A percentile compares a stretch with the other conserved stretches of the same genome.
These are phyloP conservation scores for Fragaria nilgerrensis DNA, from an alignment of 306 rosid species.

Conservation along the genomic window DNA sequence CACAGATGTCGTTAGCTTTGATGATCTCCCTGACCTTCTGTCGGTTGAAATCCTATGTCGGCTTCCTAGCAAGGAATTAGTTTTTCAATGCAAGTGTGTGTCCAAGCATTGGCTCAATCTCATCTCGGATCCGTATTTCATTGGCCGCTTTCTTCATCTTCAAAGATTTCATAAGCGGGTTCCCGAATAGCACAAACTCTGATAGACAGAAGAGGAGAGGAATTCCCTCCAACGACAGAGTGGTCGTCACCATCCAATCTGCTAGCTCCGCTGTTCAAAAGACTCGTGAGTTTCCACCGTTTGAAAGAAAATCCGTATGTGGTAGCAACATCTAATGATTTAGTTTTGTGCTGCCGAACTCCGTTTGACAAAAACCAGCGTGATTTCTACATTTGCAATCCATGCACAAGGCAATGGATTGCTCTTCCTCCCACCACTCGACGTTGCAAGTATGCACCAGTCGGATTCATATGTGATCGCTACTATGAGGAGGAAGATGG, in stretches of 20 bases:
- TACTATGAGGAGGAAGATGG: neutral
- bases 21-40: neutral
- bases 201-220: neutral
- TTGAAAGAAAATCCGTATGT: neutral
- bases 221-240: neutral
- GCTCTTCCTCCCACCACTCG: neutral
- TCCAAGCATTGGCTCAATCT: neutral
- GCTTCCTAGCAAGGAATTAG: neutral
- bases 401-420: neutral
- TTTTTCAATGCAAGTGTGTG: neutral
- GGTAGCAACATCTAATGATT: neutral
- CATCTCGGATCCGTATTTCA: neutral
- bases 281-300: neutral
- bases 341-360: neutral
- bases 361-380: neutral
- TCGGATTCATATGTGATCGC: neutral
- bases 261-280: neutral
- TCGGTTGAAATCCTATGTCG: neutral
- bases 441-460: neutral
- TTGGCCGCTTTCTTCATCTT: neutral
- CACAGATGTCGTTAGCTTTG: neutral
- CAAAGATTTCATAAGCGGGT: neutral
- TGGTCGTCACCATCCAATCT: no score
- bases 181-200: neutral
- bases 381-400: neutral